These are phyloP conservation scores for Fusarium buharicum DNA, from an alignment of 2,329 filamentous ascomycete species.

Conservation along the genomic window DNA sequence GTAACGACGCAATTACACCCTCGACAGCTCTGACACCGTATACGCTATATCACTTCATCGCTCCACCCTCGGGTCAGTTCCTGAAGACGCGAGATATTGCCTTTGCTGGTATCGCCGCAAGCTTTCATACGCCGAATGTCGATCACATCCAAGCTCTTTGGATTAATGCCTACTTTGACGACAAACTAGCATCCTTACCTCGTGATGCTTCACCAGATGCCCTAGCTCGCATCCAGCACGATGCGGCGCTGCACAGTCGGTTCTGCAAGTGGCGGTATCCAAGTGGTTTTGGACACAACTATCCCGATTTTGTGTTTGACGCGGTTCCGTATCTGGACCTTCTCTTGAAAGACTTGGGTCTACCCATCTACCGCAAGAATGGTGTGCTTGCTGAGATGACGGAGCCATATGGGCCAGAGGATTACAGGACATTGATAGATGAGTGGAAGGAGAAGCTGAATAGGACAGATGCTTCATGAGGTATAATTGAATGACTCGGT, in stretches of 20 bases:
- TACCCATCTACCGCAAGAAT: slow-evolving; percentile 66
- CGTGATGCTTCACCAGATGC: slow-evolving; percentile 42
- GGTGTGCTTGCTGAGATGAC: slow-evolving; percentile 63
- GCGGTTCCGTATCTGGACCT: slow-evolving; percentile 77
- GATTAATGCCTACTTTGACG: slow-evolving; percentile 71
- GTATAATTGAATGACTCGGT: neutral
- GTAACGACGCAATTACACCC: slow-evolving; percentile 43
- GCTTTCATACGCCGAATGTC: slow-evolving; percentile 55
- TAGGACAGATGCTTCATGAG: neutral
- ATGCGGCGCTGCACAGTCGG: slow-evolving; percentile 72
- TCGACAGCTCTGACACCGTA: slow-evolving; percentile 46
- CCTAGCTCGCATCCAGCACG: slow-evolving; percentile 57
- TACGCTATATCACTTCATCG: slow-evolving; percentile 59
- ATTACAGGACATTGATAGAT: slow-evolving; percentile 64
- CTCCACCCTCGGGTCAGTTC: slow-evolving; percentile 54
- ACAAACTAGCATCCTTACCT: slow-evolving; percentile 41
- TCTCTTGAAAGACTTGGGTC: slow-evolving; percentile 71
- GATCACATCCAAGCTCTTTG: slow-evolving; percentile 66
- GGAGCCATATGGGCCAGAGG: slow-evolving; percentile 66
- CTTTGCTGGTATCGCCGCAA: slow-evolving; percentile 58
- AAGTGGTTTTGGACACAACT: slow-evolving; percentile 68
- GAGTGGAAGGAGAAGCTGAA: slow-evolving; percentile 58
- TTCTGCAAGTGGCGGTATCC: slow-evolving; percentile 78
- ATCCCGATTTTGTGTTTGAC: slow-evolving; percentile 81
- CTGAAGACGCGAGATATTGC: slow-evolving; percentile 53